Evolutionary conservation across 495 filamentous ascomycete genomes (phyloP), one percentile per base, ranked within the genome.

Genomic region (Aspergillus carlsbadensis): DNA sequence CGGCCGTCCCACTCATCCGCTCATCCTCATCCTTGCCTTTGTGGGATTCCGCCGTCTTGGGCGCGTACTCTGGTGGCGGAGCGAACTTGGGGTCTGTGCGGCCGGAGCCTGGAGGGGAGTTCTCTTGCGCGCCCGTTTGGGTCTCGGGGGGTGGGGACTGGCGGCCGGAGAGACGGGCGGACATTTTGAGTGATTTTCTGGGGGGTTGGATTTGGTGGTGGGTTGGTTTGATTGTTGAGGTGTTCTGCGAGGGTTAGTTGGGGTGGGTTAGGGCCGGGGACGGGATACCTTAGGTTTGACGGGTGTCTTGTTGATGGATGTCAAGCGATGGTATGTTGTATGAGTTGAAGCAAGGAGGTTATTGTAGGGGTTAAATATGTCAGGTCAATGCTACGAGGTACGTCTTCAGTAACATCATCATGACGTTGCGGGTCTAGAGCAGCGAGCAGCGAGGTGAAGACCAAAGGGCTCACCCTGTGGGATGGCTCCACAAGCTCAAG

Each of bases 121-220:
- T 67, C 43, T 83, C 73, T 71, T 97, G 92, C 29, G 73, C 68
- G 50, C 79, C 83, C n/a, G 79, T 67, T 66, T 89, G 87, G 46
- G 63, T 46, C 74, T 91, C 87, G 8, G 89, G 90, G 15, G 84
- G 74, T 13, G 93, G 93, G 10, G 93, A 98, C 68, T 96, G 84
- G 62, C 86, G 87, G 70, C 91, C 89, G 64, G 78, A 63, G 70
- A 79, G 24, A 39, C 54, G 67, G 39, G 71, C 61, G 39, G 73
- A 72, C 73, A 76, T 75, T 31, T 54, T 73, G 47, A 36, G 26
- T 59, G 37, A 36, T 31, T 15, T 53, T 48, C 29, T 54, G 35
- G 49, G 24, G 26, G 41, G 42, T 31, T 42, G 52, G 36, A 54
- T 36, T 39, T 39, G 43, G 17, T 49, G 17, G 33, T 41, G 33